Evolutionary conservation across 2,329 filamentous ascomycete genomes (phyloP).

Genomic region (Aspergillus texensis): DNA sequence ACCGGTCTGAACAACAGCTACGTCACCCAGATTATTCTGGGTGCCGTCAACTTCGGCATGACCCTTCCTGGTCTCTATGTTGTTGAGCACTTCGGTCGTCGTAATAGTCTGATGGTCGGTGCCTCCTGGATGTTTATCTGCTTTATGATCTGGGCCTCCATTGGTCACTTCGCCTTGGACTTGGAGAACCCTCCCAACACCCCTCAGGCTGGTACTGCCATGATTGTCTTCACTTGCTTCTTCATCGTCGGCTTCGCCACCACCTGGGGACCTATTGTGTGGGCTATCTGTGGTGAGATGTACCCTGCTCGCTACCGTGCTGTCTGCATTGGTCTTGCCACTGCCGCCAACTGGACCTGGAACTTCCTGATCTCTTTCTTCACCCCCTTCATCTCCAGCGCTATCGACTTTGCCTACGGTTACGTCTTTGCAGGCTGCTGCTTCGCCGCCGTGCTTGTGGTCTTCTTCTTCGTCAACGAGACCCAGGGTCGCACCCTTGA

Average conservation of each 20-base stretch:
- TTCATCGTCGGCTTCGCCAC: slow-evolving; percentile 73
- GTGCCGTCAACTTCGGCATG: slow-evolving; percentile 68
- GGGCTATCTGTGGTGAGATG: slow-evolving; percentile 49
- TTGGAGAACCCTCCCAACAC: slow-evolving; percentile 44
- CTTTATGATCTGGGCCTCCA: slow-evolving; percentile 60
- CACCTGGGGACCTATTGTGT: slow-evolving; percentile 68
- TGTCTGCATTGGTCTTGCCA: slow-evolving; percentile 76
- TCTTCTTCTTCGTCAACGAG: slow-evolving; percentile 79
- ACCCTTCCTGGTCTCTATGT: slow-evolving; percentile 71
- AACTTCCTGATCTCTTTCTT: slow-evolving; percentile 79
- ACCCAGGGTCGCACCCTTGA: slow-evolving; percentile 73
- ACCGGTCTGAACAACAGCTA: slow-evolving; percentile 69
- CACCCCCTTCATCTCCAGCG: slow-evolving; percentile 73
- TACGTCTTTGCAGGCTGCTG: slow-evolving; percentile 79
- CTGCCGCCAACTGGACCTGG: slow-evolving; percentile 77
- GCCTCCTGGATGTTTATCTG: slow-evolving; percentile 70
- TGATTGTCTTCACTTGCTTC: slow-evolving; percentile 74
- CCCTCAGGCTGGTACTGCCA: slow-evolving; percentile 60
- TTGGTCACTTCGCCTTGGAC: slow-evolving; percentile 55
- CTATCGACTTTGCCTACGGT: slow-evolving; percentile 75
- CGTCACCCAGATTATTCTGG: slow-evolving; percentile 68
- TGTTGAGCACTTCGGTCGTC: slow-evolving; percentile 70
- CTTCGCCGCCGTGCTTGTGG: slow-evolving; percentile 63
- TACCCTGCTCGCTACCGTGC: slow-evolving; percentile 60
- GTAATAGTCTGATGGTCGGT: slow-evolving; percentile 67